A percentile compares a stretch with the other conserved stretches of the same genome.
Conservation (phyloP, 345 rosid species). For the Populus ilicifolia region DNA sequence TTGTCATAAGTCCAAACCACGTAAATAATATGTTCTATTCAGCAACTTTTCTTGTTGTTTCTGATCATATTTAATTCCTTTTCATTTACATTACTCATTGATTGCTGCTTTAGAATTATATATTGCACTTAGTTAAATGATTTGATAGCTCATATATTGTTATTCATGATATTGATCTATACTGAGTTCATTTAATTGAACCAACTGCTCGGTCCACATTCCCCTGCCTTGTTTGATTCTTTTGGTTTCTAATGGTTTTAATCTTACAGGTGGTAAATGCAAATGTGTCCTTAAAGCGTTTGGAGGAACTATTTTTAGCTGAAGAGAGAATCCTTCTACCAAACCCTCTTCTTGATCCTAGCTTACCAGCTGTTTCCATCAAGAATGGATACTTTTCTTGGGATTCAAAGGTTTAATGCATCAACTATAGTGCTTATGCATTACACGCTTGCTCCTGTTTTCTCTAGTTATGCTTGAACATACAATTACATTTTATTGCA, state of each 20-base stretch:
- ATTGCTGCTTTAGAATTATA: too few species aligned
- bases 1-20: not conserved
- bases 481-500: not conserved
- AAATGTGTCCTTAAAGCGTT: constrained; percentile 84
- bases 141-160: too few species aligned
- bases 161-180: too few species aligned
- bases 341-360: constrained; percentile 75
- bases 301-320: constrained; percentile 84
- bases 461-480: not conserved
- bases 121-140: too few species aligned
- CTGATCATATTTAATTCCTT: not conserved
- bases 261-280: constrained; percentile 76
- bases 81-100: too few species aligned
- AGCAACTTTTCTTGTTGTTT: not conserved
- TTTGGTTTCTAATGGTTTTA: constrained; percentile 20
- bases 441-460: not conserved
- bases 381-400: constrained; percentile 88
- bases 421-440: not conserved
- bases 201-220: too few species aligned
- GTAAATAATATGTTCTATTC: too few species aligned
- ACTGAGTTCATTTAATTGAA: too few species aligned
- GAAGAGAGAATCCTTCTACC: constrained; percentile 94
- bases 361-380: constrained; percentile 71
- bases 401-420: constrained; percentile 73
- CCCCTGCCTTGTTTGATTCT: constrained; percentile 4